Evolutionary conservation across 2,329 filamentous ascomycete species (phyloP).

Genomic region (Pseudopithomyces chartarum): DNA sequence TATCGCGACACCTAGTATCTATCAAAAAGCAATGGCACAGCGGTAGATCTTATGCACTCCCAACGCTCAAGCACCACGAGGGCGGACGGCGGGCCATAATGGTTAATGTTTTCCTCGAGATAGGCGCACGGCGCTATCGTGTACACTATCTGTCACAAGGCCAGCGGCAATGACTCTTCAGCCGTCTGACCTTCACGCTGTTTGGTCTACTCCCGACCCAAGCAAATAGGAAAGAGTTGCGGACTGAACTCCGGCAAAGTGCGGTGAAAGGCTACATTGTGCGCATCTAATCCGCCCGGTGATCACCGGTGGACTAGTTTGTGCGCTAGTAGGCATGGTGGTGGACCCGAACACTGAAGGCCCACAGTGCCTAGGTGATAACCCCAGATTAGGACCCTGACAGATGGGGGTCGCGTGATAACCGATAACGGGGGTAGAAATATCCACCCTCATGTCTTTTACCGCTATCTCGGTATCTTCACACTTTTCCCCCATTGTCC

Average conservation of each 20-base stretch:
- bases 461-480: neutral
- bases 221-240: too few relatives aligned
- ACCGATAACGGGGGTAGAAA: neutral
- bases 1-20: neutral
- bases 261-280: neutral
- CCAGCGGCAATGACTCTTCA: neutral
- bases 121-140: neutral
- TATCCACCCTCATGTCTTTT: neutral
- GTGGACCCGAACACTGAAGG: neutral
- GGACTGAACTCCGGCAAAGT: neutral
- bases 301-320: neutral
- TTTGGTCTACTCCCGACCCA: neutral
- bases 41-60: neutral
- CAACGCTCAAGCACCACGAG: neutral
- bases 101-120: neutral
- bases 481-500: neutral
- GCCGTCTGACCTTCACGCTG: neutral
- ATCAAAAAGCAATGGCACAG: neutral
- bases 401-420: conserved; percentile 3
- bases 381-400: conserved; percentile 2
- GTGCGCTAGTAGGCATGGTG: neutral
- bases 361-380: neutral
- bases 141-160: neutral
- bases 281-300: neutral
- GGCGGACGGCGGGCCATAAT: neutral